A percentile compares a stretch with the other conserved stretches of the same genome.
Conservation (phyloP, 164 flowering plant genomes). For the Piper betle region DNA sequence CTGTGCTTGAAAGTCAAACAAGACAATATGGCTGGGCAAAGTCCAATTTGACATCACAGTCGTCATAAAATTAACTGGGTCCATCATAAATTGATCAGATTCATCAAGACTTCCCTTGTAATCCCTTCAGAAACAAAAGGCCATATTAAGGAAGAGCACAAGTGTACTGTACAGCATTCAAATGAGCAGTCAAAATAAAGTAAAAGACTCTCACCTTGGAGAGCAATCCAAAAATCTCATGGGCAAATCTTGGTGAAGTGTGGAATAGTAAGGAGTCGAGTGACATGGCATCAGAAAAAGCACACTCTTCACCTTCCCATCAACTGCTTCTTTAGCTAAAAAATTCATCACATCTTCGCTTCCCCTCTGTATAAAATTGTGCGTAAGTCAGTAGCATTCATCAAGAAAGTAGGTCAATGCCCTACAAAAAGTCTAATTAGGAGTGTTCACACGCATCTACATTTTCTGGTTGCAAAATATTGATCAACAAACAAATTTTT, state of each 20-base stretch:
- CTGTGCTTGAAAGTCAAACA: constrained; percentile 67
- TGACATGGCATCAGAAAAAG: constrained; percentile 86
- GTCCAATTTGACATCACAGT: constrained; percentile 47
- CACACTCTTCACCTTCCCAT: constrained; percentile 47
- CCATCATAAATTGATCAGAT: constrained; percentile 70
- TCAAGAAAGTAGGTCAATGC: background rate
- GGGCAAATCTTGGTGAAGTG: constrained; percentile 55
- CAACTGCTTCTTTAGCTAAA: constrained; percentile 47
- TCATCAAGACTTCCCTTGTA: constrained; percentile 47
- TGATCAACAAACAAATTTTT: background rate
- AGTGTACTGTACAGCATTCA: background rate
- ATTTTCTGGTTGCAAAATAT: background rate
- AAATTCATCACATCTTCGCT: constrained; percentile 84
- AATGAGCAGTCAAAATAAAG: background rate
- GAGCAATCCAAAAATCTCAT: constrained; percentile 92
- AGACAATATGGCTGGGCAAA: constrained; percentile 68
- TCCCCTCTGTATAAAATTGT: constrained; percentile 60
- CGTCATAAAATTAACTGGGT: constrained; percentile 49
- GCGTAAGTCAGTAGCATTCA: constrained; percentile 11
- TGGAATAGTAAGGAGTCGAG: constrained; percentile 84
- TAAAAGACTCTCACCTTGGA: constrained; percentile 44
- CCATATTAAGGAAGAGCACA: background rate
- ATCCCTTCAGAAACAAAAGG: constrained; percentile 27
- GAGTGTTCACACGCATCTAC: too few relatives aligned
- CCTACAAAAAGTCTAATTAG: background rate